Conservation (phyloP, 139 green algal species). For the Auxenochlorella pyrenoidosa region DNA sequence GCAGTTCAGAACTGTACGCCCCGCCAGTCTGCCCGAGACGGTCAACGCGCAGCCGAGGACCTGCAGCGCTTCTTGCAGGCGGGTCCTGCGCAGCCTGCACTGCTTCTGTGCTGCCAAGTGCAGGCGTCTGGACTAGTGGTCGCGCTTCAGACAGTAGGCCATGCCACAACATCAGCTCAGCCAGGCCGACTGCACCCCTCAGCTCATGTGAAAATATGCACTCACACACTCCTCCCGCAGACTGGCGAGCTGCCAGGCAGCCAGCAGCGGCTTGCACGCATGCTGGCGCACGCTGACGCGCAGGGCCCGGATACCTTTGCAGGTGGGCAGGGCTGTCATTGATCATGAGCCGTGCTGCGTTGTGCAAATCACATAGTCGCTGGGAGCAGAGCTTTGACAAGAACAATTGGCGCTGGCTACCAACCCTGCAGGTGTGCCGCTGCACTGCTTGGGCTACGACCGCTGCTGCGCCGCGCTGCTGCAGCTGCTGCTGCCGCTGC, state of each 20-base stretch:
- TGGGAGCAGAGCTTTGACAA: not conserved
- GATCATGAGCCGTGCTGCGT: not conserved
- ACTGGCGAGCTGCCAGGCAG: constrained; percentile 17
- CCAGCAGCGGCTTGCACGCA: constrained; percentile 14
- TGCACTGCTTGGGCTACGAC: constrained; percentile 11
- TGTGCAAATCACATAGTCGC: not conserved
- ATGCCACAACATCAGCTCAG: too few species aligned
- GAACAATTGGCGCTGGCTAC: not conserved
- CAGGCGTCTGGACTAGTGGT: not conserved
- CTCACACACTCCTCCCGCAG: not conserved
- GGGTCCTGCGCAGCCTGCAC: not conserved
- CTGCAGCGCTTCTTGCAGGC: constrained; percentile 18
- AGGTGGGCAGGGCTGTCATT: not conserved
- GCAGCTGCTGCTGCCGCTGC: constrained; percentile 32
- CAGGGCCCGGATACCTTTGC: not conserved
- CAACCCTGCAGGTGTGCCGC: not conserved
- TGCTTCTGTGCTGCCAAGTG: too few species aligned
- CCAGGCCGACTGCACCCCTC: not conserved
- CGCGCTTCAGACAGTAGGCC: not conserved
- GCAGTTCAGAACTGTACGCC: not conserved
- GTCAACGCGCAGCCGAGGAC: not conserved
- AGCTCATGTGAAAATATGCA: not conserved
- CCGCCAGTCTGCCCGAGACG: not conserved
- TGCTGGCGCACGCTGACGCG: constrained; percentile 17
- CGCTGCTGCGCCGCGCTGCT: constrained; percentile 20